These are phyloP conservation scores for Fusarium foetens DNA, from an alignment of 2,329 filamentous ascomycete species.

Conservation along the genomic window DNA sequence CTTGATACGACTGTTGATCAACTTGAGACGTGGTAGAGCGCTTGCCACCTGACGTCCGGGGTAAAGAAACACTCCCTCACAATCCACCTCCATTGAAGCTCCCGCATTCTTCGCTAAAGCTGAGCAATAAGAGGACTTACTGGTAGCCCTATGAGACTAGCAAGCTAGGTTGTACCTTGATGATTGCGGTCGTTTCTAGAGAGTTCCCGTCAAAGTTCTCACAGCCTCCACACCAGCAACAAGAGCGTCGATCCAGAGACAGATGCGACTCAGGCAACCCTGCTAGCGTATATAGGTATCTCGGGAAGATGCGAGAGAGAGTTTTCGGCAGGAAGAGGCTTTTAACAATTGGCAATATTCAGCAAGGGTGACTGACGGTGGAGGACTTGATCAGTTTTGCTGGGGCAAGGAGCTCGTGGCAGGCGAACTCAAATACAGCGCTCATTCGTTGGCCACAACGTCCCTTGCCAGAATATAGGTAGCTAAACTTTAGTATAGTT, in stretches of 20 bases:
- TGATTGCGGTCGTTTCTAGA: not conserved
- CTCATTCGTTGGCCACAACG: not conserved
- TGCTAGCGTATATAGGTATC: constrained; percentile 7
- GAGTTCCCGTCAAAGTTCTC: constrained; percentile 3
- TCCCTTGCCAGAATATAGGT: not conserved
- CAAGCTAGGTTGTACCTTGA: not conserved
- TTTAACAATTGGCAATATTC: not conserved
- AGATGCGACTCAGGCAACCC: constrained; percentile 3
- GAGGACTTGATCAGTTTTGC: not conserved
- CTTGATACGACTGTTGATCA: constrained; percentile 23
- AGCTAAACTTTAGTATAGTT: not conserved
- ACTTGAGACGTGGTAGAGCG: constrained; percentile 11
- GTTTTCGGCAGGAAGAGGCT: constrained; percentile 4
- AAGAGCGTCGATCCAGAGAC: not conserved
- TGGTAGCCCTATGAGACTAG: constrained; percentile 4
- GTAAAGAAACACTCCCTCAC: not conserved
- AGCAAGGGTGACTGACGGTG: not conserved
- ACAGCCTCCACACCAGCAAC: not conserved
- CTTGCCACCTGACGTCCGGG: constrained; percentile 10
- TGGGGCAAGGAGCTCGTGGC: not conserved
- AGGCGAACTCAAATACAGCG: not conserved
- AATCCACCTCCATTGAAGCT: constrained; percentile 4
- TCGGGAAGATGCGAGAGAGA: constrained; percentile 5
- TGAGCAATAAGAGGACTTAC: not conserved
- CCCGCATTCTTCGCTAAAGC: not conserved